phyloP scores from a whole-genome alignment of 2,329 filamentous ascomycete genomes.

The Venturia nashicola region DNA sequence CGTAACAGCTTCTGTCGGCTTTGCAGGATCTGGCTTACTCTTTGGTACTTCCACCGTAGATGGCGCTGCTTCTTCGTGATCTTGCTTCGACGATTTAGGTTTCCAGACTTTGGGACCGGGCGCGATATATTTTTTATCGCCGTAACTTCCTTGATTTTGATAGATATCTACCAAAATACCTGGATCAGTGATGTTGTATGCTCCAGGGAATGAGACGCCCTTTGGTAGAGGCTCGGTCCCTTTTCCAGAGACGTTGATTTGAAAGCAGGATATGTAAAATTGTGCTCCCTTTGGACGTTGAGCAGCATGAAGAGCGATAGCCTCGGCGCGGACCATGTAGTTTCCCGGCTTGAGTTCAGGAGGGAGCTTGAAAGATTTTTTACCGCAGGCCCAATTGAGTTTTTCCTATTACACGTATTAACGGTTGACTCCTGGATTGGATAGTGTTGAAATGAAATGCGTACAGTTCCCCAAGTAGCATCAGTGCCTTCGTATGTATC shows the following conservation, averaged over 20 bases:
- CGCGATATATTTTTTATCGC: neutral
- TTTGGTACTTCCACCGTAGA: too few relatives aligned
- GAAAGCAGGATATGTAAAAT: slow-evolving; percentile 10
- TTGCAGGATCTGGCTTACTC: too few relatives aligned
- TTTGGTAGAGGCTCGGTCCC: slow-evolving; percentile 4
- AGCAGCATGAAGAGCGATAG: slow-evolving; percentile 11
- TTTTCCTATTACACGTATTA: slow-evolving; percentile 5
- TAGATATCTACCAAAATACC: slow-evolving; percentile 7
- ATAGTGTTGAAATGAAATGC: neutral
- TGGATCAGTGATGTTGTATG: slow-evolving; percentile 6
- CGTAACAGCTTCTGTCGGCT: too few relatives aligned
- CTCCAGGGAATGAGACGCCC: slow-evolving; percentile 9
- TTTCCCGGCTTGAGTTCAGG: slow-evolving; percentile 9
- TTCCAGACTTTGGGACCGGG: slow-evolving; percentile 9
- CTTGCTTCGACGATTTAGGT: neutral
- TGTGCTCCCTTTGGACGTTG: slow-evolving; percentile 3
- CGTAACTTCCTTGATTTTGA: neutral
- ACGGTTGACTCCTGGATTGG: neutral
- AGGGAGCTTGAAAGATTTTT: slow-evolving; percentile 8
- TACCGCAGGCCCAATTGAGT: slow-evolving; percentile 9
- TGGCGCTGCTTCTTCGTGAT: too few relatives aligned
- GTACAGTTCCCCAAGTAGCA: slow-evolving; percentile 20
- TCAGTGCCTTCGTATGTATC: slow-evolving; percentile 35
- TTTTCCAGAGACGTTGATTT: slow-evolving; percentile 5
- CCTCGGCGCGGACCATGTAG: slow-evolving; percentile 13